A percentile compares a stretch with the other conserved stretches of the same genome.
Conservation (phyloP, 176 grass and related monocot species). For the Bolboschoenus planiculmis region DNA sequence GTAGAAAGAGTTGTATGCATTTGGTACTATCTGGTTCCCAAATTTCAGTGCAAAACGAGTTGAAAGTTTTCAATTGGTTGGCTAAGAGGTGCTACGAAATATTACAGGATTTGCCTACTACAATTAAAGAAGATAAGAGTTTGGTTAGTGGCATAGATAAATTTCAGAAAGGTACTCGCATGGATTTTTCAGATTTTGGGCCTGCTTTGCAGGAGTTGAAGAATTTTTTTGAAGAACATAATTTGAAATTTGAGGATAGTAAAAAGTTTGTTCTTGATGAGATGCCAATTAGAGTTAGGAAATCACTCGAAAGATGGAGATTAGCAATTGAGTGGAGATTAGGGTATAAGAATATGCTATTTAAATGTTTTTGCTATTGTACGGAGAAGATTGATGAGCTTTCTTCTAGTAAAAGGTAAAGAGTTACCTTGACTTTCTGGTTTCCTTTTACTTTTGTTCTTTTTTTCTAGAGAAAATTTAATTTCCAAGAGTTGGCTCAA, state of each 20-base stretch:
- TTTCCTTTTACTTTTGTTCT: not conserved
- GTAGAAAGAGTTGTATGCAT: constrained; percentile 36
- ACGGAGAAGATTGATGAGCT: constrained; percentile 37
- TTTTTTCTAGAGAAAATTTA: not conserved
- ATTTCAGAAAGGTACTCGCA: constrained; percentile 30
- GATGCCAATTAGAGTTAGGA: constrained; percentile 30
- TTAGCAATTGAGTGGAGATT: constrained; percentile 72
- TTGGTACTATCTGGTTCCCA: constrained; percentile 54
- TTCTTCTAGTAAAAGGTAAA: constrained; percentile 15
- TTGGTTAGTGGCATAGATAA: constrained; percentile 35
- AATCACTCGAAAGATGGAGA: constrained; percentile 72
- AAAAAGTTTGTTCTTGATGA: constrained; percentile 2
- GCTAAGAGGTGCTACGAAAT: constrained; percentile 43
- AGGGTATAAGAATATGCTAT: constrained; percentile 54
- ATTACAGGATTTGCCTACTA: constrained; percentile 42
- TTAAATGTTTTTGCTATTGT: constrained; percentile 54
- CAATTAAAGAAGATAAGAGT: constrained; percentile 41
- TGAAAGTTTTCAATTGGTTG: constrained; percentile 64
- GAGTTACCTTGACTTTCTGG: constrained; percentile 8
- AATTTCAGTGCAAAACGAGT: constrained; percentile 71
- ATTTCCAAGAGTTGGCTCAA: not conserved
- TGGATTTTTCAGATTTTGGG: constrained; percentile 18
- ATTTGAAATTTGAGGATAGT: constrained; percentile 26
- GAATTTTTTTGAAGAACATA: constrained; percentile 37
- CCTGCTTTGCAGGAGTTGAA: constrained; percentile 32